Evolutionary conservation across 2,329 filamentous ascomycete genomes (phyloP).

Genomic region (Talaromyces sp.): DNA sequence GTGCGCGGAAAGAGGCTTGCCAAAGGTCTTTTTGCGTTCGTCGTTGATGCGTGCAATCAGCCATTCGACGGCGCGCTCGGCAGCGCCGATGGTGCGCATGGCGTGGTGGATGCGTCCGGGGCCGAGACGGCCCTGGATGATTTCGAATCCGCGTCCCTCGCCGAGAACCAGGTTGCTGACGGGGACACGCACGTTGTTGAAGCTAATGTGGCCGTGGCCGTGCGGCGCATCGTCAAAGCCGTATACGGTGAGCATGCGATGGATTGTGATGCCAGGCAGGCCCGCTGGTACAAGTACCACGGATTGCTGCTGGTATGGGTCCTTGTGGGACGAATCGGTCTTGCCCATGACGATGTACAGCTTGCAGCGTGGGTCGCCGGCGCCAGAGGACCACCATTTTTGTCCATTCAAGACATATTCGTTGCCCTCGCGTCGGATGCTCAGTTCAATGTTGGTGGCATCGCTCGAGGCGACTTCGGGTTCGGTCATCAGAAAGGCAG

Average conservation of each 20-base stretch:
- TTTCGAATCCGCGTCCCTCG: slow-evolving; percentile 92
- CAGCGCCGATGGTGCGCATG: slow-evolving; percentile 89
- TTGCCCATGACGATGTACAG: slow-evolving; percentile 98
- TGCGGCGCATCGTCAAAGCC: slow-evolving; percentile 98
- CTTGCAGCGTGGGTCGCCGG: slow-evolving; percentile 85
- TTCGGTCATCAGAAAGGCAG: slow-evolving; percentile 92
- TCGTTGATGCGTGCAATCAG: slow-evolving; percentile 94
- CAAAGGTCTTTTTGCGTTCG: slow-evolving; percentile 83
- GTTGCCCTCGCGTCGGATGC: slow-evolving; percentile 76
- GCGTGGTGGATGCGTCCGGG: slow-evolving; percentile 96
- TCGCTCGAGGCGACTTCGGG: slow-evolving; percentile 83
- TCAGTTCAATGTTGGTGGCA: slow-evolving; percentile 86
- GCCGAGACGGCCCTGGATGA: slow-evolving; percentile 93
- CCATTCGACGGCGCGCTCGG: slow-evolving; percentile 89
- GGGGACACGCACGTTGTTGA: slow-evolving; percentile 86
- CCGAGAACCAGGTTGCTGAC: slow-evolving; percentile 81
- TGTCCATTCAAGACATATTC: slow-evolving; percentile 88
- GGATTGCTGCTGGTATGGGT: slow-evolving; percentile 85
- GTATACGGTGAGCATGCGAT: slow-evolving; percentile 90
- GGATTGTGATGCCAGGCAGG: slow-evolving; percentile 81
- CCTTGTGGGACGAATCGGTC: slow-evolving; percentile 68
- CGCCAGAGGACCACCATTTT: slow-evolving; percentile 99
- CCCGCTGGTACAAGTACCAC: slow-evolving; percentile 81
- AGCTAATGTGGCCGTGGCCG: slow-evolving; percentile 88
- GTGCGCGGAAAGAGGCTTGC: slow-evolving; percentile 79